These are phyloP conservation scores for Ophiostoma sp. DNA, from an alignment of 2,329 filamentous ascomycete genomes.

Conservation along the genomic window DNA sequence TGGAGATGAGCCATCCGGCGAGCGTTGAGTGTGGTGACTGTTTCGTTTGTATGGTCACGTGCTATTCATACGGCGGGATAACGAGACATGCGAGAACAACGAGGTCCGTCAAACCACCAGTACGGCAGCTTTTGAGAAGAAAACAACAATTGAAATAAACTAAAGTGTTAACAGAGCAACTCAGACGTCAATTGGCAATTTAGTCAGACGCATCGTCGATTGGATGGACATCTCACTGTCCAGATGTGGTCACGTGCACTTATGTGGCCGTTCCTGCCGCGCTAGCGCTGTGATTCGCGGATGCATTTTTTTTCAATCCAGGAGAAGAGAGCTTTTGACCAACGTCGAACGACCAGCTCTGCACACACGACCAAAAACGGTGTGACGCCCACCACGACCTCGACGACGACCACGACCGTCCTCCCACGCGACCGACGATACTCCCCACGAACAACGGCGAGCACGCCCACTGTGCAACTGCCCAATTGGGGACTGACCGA, in stretches of 20 bases:
- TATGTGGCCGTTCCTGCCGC: neutral
- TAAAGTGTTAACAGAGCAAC: neutral
- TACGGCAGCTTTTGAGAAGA: no score
- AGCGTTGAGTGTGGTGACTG: neutral
- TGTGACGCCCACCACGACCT: neutral
- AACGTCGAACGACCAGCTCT: slow-evolving; percentile 14
- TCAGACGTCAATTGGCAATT: neutral
- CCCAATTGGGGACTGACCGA: slow-evolving; percentile 10
- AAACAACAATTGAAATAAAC: no score
- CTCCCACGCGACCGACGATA: neutral
- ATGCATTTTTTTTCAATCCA: slow-evolving; percentile 20
- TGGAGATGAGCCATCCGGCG: slow-evolving; percentile 12
- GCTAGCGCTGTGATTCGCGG: slow-evolving; percentile 26
- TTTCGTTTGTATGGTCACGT: neutral
- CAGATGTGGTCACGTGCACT: slow-evolving; percentile 23
- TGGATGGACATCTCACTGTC: neutral
- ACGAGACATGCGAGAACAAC: neutral
- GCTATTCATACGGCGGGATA: neutral
- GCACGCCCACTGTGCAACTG: neutral
- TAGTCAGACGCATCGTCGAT: neutral
- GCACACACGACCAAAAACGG: slow-evolving; percentile 14
- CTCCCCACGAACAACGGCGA: neutral
- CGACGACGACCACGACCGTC: neutral
- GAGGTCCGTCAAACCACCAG: neutral
- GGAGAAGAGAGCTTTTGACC: slow-evolving; percentile 15